Base-by-base conservation (phyloP, 2,329 filamentous ascomycete species). In the Byssoonygena ceratinophila region DNA sequence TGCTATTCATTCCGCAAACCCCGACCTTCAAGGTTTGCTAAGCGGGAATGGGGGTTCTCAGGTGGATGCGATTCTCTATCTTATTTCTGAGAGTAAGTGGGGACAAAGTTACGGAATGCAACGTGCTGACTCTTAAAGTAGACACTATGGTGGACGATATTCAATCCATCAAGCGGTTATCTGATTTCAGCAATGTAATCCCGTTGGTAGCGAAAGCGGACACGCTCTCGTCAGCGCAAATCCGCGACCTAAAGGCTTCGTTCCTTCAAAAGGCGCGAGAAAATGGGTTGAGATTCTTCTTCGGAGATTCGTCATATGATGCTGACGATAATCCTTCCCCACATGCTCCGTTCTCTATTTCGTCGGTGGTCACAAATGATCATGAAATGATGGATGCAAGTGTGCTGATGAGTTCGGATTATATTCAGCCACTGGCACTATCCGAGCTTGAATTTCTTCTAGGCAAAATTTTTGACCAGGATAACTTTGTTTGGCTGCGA, bases 311-410 rank as follows among this genome's bases (percentile, higher is more conserved):
- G 55, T 51, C 58, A 4, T 54, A 55, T 16, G 57, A 62, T 37
- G 57, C 55, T 5, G 54, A 62, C 23, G 59, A 65, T 25, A 54
- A 55, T 20, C 52, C 61, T 8, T 58, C 59, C n/a, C 61, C 67
- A 1, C 65, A 66, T 11, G 71, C 72, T 54, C 80, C 83, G 2
- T 94, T 87, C 63, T 81, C 87, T 0, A 77, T 95, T 18, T 96
- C 91, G 1, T 92, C 85, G 18, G 79, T 79, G 11, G 74, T 79
- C 22, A 80, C 78, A 1, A 78, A 79, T 20, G 88, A 96, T 61
- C 72, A 81, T 55, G 87, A 95, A 36, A 81, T 78, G 40, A 94
- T 97, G 83, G 91, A 97, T 65, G 91, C 90, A 16, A 95, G 88
- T 61, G 74, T 94, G 0, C 76, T 97, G 16, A 97, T 97, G 91